phyloP scores from a whole-genome alignment of 1,284 basidiomycete genomes.

The Rhodofomes roseus region DNA sequence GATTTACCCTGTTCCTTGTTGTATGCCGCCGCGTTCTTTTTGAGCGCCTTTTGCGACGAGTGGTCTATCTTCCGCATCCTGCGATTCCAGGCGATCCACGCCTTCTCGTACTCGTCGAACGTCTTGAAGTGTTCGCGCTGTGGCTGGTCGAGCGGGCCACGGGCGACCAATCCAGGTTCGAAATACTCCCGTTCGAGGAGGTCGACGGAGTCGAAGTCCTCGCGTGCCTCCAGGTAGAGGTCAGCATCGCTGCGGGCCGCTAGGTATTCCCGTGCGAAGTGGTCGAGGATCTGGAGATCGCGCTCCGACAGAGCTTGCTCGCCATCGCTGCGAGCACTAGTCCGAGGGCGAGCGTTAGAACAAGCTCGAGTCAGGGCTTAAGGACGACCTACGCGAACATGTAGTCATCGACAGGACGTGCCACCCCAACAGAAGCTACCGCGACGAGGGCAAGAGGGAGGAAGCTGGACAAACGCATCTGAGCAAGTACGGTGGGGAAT shows the following conservation, averaged over 20 bases:
- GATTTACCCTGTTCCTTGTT: too few species aligned
- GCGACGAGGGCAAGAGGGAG: neutral
- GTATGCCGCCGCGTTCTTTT: neutral
- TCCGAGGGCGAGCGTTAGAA: neutral
- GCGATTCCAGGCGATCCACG: neutral
- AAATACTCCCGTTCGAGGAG: neutral
- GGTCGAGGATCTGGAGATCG: neutral
- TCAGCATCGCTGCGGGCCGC: neutral
- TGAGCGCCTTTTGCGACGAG: neutral
- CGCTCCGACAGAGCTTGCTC: neutral
- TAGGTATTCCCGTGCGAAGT: neutral
- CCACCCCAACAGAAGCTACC: neutral
- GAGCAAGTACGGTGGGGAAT: neutral
- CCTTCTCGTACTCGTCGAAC: neutral
- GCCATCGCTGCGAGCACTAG: neutral
- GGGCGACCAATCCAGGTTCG: neutral
- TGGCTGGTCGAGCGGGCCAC: neutral
- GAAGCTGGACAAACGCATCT: neutral
- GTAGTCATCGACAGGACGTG: neutral
- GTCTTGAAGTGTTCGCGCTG: neutral
- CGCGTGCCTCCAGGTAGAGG: neutral
- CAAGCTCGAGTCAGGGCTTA: neutral
- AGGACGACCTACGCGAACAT: neutral
- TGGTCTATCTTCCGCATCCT: neutral
- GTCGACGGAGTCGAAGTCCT: neutral